Evolutionary conservation across 768 basidiomycete genomes (phyloP).

Genomic region (Lentinula guzmanii): DNA sequence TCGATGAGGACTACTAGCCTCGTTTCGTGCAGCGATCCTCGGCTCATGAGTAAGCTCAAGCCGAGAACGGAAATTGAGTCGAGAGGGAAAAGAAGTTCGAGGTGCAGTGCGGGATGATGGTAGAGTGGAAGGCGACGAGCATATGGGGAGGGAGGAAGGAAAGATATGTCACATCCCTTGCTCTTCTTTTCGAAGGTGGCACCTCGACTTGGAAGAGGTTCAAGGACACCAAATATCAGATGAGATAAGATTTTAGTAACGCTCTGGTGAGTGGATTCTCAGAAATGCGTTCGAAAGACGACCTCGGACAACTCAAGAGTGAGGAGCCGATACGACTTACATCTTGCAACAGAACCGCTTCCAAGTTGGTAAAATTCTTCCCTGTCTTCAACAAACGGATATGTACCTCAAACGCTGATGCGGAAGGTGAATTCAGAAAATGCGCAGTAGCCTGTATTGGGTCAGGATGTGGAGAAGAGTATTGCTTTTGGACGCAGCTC

Average conservation of each 20-base stretch:
- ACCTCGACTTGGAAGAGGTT: slow-evolving; percentile 13
- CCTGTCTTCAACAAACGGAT: slow-evolving; percentile 45
- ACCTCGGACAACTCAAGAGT: not conserved
- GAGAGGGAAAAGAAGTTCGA: not conserved
- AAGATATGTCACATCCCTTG: slow-evolving; percentile 14
- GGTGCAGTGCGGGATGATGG: slow-evolving; percentile 37
- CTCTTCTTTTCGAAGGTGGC: slow-evolving; percentile 10
- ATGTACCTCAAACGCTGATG: slow-evolving; percentile 38
- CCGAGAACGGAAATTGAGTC: slow-evolving; percentile 9
- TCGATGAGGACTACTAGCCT: slow-evolving; percentile 27
- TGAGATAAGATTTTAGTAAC: slow-evolving; percentile 44
- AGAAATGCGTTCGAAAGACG: not conserved
- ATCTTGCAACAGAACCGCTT: slow-evolving; percentile 53
- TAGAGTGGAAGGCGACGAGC: slow-evolving; percentile 55
- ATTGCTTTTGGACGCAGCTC: slow-evolving; percentile 48
- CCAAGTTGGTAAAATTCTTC: slow-evolving; percentile 49
- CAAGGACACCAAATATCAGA: slow-evolving; percentile 49
- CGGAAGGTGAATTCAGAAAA: slow-evolving; percentile 41
- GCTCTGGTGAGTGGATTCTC: slow-evolving; percentile 25
- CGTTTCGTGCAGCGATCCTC: slow-evolving; percentile 32
- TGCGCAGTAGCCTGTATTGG: slow-evolving; percentile 58
- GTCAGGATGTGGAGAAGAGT: slow-evolving; percentile 40
- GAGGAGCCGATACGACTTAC: slow-evolving; percentile 24
- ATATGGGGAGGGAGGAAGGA: slow-evolving; percentile 50
- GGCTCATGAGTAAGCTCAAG: slow-evolving; percentile 35